Base-by-base conservation (phyloP, 768 basidiomycete species). In the Boletus barrowsii region DNA sequence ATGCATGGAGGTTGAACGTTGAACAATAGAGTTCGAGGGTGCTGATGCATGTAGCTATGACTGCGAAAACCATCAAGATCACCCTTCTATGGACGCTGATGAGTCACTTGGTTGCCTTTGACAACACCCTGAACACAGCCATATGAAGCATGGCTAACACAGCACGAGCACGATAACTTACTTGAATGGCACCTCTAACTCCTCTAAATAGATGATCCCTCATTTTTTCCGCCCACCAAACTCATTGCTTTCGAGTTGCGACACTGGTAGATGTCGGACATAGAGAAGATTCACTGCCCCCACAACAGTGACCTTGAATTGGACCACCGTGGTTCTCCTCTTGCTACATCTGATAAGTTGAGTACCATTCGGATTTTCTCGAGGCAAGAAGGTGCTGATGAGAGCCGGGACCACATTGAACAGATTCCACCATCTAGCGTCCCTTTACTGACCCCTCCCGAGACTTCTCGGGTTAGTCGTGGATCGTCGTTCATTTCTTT, bases 211-310 rank as follows among this genome's bases (percentile, higher is more conserved):
- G 30, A 48, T n/a, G 30, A 8, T 10, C 42, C 3, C 17, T 17
- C 5, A 11, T 22, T 20, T 39, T 32, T n/a, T 42, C 30, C 10
- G 18, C 10, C 17, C 33, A 39, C 40, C 24, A 41, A 40, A 13
- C 26, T 7, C 6, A 35, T 15, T 41, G 4, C 8, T 39, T 37
- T 35, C 17, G 32, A 49, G 20, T 18, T 24, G 37, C 39, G 24
- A 29, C 37, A 39, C 45, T 51, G 8, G 26, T 29, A 29, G 13
- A 59, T 47, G 58, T 42, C 53, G n/a, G 24, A 35, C 43, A 48
- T 26, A n/a, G 53, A 59, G 41, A 13, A 40, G 18, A 18, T n/a
- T 26, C 53, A 29, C 22, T 22, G 2, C 20, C 35, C 47, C 17
- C 18, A 54, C 24, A 35, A 43, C 14, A 30, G 3, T 22, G 33